phyloP scores from a whole-genome alignment of 2,329 filamentous ascomycete genomes.

The Parastagonospora nodorum region DNA sequence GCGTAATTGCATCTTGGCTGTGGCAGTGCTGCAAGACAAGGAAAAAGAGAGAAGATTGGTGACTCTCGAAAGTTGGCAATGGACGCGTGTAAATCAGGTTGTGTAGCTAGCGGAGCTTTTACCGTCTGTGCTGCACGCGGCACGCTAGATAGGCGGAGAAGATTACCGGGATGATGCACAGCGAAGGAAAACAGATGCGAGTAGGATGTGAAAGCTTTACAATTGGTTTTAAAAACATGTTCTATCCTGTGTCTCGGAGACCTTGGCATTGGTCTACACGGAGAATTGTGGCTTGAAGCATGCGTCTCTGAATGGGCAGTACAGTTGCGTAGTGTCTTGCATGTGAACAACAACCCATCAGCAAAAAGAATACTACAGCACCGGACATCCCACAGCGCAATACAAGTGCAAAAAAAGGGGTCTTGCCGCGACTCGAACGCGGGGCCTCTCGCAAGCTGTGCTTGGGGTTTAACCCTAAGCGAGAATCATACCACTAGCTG shows the following conservation, averaged over 20 bases:
- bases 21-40: no score
- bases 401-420: slow-evolving; percentile 20
- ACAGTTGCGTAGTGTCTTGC: no score
- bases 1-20: slow-evolving; percentile 24
- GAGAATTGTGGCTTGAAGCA: no score
- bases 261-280: not conserved
- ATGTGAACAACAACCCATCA: not conserved
- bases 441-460: slow-evolving; percentile 32
- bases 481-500: slow-evolving; percentile 66
- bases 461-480: slow-evolving; percentile 59
- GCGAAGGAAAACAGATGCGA: no score
- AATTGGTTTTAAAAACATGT: no score
- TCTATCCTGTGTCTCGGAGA: not conserved
- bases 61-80: not conserved
- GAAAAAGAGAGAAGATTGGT: not conserved
- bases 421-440: slow-evolving; percentile 36
- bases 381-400: not conserved
- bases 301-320: no score
- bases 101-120: slow-evolving; percentile 11
- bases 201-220: no score
- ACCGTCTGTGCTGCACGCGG: slow-evolving; percentile 16
- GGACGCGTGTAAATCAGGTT: not conserved
- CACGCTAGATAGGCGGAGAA: slow-evolving; percentile 12
- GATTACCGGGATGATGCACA: not conserved
- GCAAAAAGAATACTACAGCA: not conserved